Conservation (phyloP, 306 rosid species). For the Nissolia schottii region DNA sequence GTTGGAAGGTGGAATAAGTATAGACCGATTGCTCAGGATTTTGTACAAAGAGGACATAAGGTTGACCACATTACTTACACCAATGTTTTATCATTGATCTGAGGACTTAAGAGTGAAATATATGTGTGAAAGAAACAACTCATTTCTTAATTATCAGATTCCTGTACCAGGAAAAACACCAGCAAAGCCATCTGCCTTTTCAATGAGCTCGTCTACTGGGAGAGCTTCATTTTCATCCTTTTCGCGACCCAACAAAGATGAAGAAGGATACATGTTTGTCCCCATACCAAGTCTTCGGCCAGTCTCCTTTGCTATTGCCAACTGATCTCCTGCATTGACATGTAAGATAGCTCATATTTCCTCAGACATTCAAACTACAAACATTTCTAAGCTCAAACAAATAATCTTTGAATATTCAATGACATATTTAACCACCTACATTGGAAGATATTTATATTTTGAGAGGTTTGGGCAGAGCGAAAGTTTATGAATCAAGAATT, state of each 20-base stretch:
- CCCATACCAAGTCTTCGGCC: slow-evolving; percentile 95
- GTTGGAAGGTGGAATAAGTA: background rate
- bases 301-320: slow-evolving; percentile 89
- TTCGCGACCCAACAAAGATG: slow-evolving; percentile 63
- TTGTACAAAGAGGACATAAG: background rate
- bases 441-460: slow-evolving; percentile 1
- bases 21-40: background rate
- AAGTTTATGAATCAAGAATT: background rate
- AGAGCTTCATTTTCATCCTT: slow-evolving; percentile 68
- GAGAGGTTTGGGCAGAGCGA: slow-evolving; percentile 12
- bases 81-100: background rate
- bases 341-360: slow-evolving; percentile 9
- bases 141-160: slow-evolving; percentile 3
- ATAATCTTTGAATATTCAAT: background rate
- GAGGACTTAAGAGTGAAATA: background rate
- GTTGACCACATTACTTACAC: background rate
- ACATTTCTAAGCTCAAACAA: background rate
- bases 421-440: background rate
- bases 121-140: slow-evolving; percentile 6
- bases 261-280: slow-evolving; percentile 90
- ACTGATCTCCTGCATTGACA: slow-evolving; percentile 62
- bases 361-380: background rate
- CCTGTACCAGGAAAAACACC: slow-evolving; percentile 81
- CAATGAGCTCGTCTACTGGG: slow-evolving; percentile 77
- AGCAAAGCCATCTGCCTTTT: slow-evolving; percentile 89